Evolutionary conservation across 371 early-diverging fungal genomes (phyloP), one percentile per base, ranked within the genome.

Genomic region (Mortierella sp.): DNA sequence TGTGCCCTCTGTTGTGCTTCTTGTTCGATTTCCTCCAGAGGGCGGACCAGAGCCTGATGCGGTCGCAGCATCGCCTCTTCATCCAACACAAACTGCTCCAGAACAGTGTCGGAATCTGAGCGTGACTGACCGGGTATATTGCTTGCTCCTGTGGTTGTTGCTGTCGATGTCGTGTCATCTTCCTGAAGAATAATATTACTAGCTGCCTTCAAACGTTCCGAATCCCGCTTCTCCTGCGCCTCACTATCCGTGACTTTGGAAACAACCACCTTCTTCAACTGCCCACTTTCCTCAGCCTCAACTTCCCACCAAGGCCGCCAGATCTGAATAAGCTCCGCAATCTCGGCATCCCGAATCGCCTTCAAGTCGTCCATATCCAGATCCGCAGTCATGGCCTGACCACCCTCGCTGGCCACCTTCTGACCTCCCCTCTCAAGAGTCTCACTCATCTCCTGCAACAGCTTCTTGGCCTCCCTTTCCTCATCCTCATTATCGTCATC

Each of bases 241-340:
- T 76, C 76, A 21, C 58, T 60, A 35, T 72, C 65, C 12, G 43
- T 38, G 18, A 76, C 70, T 48, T 81, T 70, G 7, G 82, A 70
- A 5, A 78, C 77, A 14, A 51, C 35, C 43, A 74, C 74, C 56
- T 75, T 76, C 48, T 80, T 77, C 29, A 86, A 35, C n/a, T 86
- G 82, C 2, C 83, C 87, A 12, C 75, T 56, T 55, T 86, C 72
- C 46, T 86, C 83, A 21, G 82, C 87, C 43, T 86, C 87, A 6
- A 77, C 44, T 27, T 86, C 87, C 87, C 87, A 86, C 87, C 87
- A 86, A 2, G 87, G 87, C 41, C 75, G 51, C 87, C 87, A 86
- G 12, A 86, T 49, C 1, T 80, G 73, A 16, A 86, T 79, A 54
- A 86, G 43, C 35, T 82, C 82, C 32, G 87, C 58, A 38, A 86